Percentiles rank a stretch among this genome's conserved stretches.
Conservation (phyloP, 1,284 basidiomycete species). For the Apiotrichum gracile region DNA sequence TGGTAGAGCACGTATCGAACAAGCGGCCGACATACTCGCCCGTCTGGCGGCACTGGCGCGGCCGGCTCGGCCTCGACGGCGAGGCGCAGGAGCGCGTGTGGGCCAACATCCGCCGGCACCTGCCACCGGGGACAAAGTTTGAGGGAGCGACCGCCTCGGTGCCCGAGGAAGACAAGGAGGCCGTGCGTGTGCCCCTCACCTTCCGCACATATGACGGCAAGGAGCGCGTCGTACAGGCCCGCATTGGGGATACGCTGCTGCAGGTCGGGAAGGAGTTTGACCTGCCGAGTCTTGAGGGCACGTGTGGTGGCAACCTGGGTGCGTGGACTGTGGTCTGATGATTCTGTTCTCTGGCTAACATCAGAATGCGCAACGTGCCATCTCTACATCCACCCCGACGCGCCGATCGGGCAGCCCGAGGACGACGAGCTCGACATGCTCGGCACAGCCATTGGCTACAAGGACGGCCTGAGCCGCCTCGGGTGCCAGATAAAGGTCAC, state of each 20-base stretch:
- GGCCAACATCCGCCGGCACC: background rate
- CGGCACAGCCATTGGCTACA: conserved; percentile 37
- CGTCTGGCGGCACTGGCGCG: conserved; percentile 57
- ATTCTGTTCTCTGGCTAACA: background rate
- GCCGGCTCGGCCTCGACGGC: conserved; percentile 64
- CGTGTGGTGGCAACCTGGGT: conserved; percentile 47
- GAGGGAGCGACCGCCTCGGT: background rate
- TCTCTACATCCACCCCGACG: conserved; percentile 29
- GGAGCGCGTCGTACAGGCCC: conserved; percentile 21
- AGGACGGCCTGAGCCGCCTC: conserved; percentile 37
- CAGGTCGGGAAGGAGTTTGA: conserved; percentile 36
- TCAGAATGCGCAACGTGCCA: conserved; percentile 49
- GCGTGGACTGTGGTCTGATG: conserved; percentile 14
- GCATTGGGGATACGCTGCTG: conserved; percentile 38
- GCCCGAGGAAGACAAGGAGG: background rate
- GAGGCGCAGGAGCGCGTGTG: conserved; percentile 54
- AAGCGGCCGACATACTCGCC: background rate
- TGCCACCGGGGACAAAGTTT: background rate
- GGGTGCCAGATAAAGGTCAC: conserved; percentile 47
- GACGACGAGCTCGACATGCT: conserved; percentile 48
- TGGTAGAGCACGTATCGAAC: conserved; percentile 42
- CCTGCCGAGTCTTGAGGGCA: conserved; percentile 45
- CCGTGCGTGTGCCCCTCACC: conserved; percentile 16
- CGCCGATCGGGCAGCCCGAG: conserved; percentile 29
- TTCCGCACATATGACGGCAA: conserved; percentile 39